A percentile compares a stretch with the other conserved stretches of the same genome.
These are phyloP conservation scores for Alternaria novae-zelandiae DNA, from an alignment of 2,329 filamentous ascomycete genomes.

Conservation along the genomic window DNA sequence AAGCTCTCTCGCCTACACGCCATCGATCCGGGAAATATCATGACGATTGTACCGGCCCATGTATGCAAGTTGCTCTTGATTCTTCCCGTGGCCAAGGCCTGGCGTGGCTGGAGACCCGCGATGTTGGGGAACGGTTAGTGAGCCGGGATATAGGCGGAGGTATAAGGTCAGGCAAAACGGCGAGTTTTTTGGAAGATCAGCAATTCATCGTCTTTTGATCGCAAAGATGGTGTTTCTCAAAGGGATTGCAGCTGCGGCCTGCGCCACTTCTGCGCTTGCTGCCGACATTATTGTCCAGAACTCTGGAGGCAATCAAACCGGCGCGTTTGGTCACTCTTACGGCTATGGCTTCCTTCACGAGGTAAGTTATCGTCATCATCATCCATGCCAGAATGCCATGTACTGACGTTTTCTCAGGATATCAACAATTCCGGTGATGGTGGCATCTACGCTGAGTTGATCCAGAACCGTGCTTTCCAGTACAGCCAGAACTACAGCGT, in stretches of 20 bases:
- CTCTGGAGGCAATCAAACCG: conserved; percentile 36
- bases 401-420: conserved; percentile 23
- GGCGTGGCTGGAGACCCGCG: conserved; percentile 6
- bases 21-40: conserved; percentile 10
- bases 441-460: conserved; percentile 74
- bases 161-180: conserved; percentile 5
- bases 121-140: not conserved
- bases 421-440: conserved; percentile 75
- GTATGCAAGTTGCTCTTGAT: conserved; percentile 11
- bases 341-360: conserved; percentile 43
- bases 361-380: conserved; percentile 9
- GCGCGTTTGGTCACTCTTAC: conserved; percentile 36
- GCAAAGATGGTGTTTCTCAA: conserved; percentile 29
- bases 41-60: conserved; percentile 10
- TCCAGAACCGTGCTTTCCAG: conserved; percentile 75
- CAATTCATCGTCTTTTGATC: conserved; percentile 16
- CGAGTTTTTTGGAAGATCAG: not conserved
- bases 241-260: conserved; percentile 29
- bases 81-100: conserved; percentile 13
- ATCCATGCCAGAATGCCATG: not conserved
- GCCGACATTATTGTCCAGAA: conserved; percentile 36
- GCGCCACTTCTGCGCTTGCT: conserved; percentile 28
- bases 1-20: not conserved
- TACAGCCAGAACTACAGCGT: conserved; percentile 40
- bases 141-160: not conserved